Evolutionary conservation across 169 alveolate species (phyloP).

Genomic region (Plasmodium gonderi): DNA sequence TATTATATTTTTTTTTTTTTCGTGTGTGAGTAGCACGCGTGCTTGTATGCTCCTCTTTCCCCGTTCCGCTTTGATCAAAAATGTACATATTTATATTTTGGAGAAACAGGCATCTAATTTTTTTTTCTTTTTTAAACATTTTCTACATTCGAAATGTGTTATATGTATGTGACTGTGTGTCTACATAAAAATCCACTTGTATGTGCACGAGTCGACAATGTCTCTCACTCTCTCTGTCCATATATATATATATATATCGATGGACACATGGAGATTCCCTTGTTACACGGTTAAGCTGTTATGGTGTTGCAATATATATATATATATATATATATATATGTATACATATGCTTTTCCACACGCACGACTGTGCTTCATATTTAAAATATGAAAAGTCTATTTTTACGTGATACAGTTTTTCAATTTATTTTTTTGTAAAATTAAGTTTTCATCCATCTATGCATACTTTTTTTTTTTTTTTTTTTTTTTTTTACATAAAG

Average conservation of each 20-base stretch:
- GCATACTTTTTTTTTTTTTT: neutral
- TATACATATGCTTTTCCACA: slow-evolving; percentile 5
- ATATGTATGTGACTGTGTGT: neutral
- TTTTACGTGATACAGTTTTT: slow-evolving; percentile 10
- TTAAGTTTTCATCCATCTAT: slow-evolving; percentile 11
- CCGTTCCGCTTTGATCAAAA: neutral
- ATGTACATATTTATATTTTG: neutral
- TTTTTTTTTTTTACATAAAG: neutral
- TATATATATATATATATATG: too few species aligned
- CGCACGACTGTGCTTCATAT: slow-evolving; percentile 22
- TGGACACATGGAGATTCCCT: too few species aligned
- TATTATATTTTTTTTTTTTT: neutral
- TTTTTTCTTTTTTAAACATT: neutral
- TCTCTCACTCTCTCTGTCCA: too few species aligned
- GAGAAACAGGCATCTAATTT: neutral
- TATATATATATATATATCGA: too few species aligned
- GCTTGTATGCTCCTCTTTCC: neutral
- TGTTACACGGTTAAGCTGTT: too few species aligned
- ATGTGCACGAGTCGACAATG: too few species aligned
- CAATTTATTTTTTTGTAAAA: slow-evolving; percentile 51
- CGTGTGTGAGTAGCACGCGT: neutral
- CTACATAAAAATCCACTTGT: neutral
- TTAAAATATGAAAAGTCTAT: slow-evolving; percentile 56
- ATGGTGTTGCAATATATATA: too few species aligned
- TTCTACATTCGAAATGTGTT: neutral